Base-by-base conservation (phyloP, 805 yeast genomes). In the Brettanomyces bruxellensis region DNA sequence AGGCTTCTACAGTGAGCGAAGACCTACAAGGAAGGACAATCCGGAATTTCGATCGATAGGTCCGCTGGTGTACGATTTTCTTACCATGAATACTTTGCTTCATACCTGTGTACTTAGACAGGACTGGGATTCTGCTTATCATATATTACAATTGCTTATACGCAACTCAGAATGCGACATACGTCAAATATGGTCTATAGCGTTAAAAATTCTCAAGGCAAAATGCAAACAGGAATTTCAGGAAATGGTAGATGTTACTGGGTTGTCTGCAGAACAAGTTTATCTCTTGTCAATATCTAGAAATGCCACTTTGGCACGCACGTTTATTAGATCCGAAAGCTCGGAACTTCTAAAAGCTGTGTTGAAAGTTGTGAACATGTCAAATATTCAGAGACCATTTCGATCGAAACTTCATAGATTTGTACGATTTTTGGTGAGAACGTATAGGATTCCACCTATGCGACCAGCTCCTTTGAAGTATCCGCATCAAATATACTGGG, bases 111-210 rank as follows among this genome's bases (percentile, higher is more conserved):
- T 83, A 3, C 54, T 75, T 38, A 61, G 70, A 35, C 56, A 65
- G 30, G 70, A 79, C 7, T 84, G 88, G 88, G 53, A 58, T 5
- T 40, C 67, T 13, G 84, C 86, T 0, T 79, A 76, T 53, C 69
- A 69, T 45, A 62, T 78, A 6, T 78, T 79, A 51, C 59, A 76
- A 8, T 45, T 77, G 2, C 57, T 84, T 23, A 57, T 79, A 3
- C 59, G 83, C 44, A 53, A 75, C 1, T 74, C 74, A 1, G 59
- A 59, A 1, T 68, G 76, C 9, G 86, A 83, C 56, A 57, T 81
- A 5, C 65, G 79, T 45, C 62, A 73, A 3, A 56, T 82, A 9
- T 84, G 90, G 90, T 75, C 83, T 0, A 35, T 81, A 1, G 89
- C 85, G 0, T 59, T 78, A 4, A 81, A 78, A 49, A 76, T 83